Conservation (phyloP, 495 filamentous ascomycete species). For the Hypoxylon rickii region DNA sequence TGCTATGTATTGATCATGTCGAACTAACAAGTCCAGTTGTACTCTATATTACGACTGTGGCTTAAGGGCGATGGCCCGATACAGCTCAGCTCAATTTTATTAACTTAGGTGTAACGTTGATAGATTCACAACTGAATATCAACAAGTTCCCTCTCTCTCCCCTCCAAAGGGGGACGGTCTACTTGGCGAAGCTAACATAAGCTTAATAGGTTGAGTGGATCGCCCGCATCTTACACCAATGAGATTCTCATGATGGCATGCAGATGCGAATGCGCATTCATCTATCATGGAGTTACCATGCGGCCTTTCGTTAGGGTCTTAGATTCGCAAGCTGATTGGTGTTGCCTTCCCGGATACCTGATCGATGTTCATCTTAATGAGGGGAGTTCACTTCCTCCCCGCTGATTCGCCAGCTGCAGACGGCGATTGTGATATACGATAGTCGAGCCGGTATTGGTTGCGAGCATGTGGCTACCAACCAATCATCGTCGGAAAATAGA, state of each 20-base stretch:
- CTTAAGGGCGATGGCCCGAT: too few species aligned
- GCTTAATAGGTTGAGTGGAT: slow-evolving; percentile 6
- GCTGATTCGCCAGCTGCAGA: slow-evolving; percentile 32
- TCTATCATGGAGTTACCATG: slow-evolving; percentile 28
- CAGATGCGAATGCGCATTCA: slow-evolving; percentile 22
- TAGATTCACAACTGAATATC: slow-evolving; percentile 1
- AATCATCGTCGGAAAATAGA: slow-evolving; percentile 47
- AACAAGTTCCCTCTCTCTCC: neutral
- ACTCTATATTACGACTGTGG: too few species aligned
- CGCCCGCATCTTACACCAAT: slow-evolving; percentile 20
- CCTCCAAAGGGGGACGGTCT: slow-evolving; percentile 5
- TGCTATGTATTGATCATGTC: too few species aligned
- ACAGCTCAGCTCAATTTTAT: too few species aligned
- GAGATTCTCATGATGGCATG: slow-evolving; percentile 23
- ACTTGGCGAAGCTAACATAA: slow-evolving; percentile 14
- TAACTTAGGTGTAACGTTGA: neutral
- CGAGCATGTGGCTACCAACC: slow-evolving; percentile 39
- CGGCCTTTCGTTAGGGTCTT: slow-evolving; percentile 9
- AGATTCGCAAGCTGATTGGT: neutral
- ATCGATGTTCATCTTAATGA: slow-evolving; percentile 4
- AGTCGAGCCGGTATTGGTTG: slow-evolving; percentile 35
- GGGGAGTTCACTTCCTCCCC: slow-evolving; percentile 7
- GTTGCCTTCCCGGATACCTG: neutral
- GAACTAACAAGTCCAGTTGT: too few species aligned
- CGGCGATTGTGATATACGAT: slow-evolving; percentile 27